Base-by-base conservation (phyloP, 208 protist genomes). In the Leishmania aethiopica region DNA sequence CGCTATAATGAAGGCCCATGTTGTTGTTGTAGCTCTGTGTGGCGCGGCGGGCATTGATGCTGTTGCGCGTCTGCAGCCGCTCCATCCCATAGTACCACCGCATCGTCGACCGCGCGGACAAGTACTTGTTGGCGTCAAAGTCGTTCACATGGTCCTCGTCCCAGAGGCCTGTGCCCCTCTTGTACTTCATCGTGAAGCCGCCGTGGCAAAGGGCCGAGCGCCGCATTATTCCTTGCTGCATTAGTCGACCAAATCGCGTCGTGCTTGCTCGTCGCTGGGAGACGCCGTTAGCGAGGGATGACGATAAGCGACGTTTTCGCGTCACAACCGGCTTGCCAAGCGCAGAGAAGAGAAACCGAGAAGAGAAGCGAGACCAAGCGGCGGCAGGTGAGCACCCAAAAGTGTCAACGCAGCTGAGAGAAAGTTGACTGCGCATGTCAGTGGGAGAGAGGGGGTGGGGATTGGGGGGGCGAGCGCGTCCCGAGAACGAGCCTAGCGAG, bases 91-190 rank as follows among this genome's bases (percentile, higher is more conserved):
- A 91, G 84, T 97, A 98, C 94, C 94, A 97, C 62, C 86, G 83
- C 93, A 97, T 93, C 25, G 90, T 96, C 7, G 82, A 88, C 28
- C 94, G 93, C 28, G 94, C 91, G 11, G 92, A 93, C 66, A 95
- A 69, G 82, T 98, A 98, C 53, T 80, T 85, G 75, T 89, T 93
- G 0, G 94, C 83, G 57, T 94, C 88, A 84, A 91, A 98, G 86
- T 96, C 93, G 78, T 98, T 98, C n/a, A 96, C 94, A 75, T 96
- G 91, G 75, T 98, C 95, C 79, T 98, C 95, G 75, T 97, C 93
- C 89, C 92, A 98, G 6, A 95, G 81, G 15, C 95, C 95, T 1
- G 95, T 98, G 76, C 93, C 93, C 75, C 87, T 88, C 71, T 91
- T 91, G 84, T 96, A 95, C 82, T 96, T 93, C 95, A 98, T 98